Base-by-base conservation (phyloP, 192 early-diverging fungal genomes). In the Oehlia diaphana region DNA sequence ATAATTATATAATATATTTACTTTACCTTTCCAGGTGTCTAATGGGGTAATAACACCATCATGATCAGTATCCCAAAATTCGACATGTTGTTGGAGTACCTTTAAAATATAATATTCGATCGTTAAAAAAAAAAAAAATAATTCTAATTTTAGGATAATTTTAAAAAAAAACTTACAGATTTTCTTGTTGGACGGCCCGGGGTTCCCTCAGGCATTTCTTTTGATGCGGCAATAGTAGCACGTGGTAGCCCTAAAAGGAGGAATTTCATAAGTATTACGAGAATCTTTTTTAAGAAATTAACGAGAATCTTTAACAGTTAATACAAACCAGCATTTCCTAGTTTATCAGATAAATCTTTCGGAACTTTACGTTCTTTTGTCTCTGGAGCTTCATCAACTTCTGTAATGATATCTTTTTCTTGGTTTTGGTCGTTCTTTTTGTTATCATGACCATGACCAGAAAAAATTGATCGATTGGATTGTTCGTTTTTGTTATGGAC, bases 21-120 rank as follows among this genome's bases (percentile, higher is more conserved):
- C 12, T 21, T 1, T 44, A 79, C 77, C 77, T 61, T 33, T 37
- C 69, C 77, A 79, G 8, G 84, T 84, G 74, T 85, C 84, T 28
- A 79, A 77, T 39, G 82, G 81, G 50, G 77, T 79, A 53, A 89
- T 87, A 26, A 89, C 65, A 12, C 87, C 87, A 72, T 86, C 83
- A 14, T 77, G 65, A 49, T 81, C 76, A 14, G 73, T 21, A 74
- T 89, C 87, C 58, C 87, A 90, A 81, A 88, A 90, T 35, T 81
- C 80, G 37, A 87, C 81, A 62, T 90, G 89, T 83, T 89, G 85
- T 80, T 90, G 88, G 31, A 90, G 66, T 14, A 87, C 86, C 77
- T 78, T 4, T 31, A 39, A 28, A 26, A 35, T 64, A 64, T 31
- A 12, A 39, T 37, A 37, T 3, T 37, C 5, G 37, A 37, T 37